Evolutionary conservation across 2,329 filamentous ascomycete genomes (phyloP).

Genomic region (Pseudogymnoascus sp.): DNA sequence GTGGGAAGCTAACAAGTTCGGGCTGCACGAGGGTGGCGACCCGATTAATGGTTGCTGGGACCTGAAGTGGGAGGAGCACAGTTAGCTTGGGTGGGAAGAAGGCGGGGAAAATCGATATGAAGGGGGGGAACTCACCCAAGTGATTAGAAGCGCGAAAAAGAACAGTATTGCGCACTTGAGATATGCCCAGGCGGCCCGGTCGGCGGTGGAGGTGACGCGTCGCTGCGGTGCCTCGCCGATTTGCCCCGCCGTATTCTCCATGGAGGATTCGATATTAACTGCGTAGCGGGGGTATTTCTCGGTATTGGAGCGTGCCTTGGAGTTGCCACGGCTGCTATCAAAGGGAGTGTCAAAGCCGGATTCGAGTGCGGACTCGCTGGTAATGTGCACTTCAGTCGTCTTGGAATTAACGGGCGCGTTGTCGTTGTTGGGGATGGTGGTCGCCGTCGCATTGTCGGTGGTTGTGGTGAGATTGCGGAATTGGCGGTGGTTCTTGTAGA

Average conservation of each 20-base stretch:
- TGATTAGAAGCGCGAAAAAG: constrained; percentile 60
- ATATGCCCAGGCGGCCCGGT: constrained; percentile 59
- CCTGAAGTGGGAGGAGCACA: constrained; percentile 41
- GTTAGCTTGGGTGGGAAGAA: constrained; percentile 41
- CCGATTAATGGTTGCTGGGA: constrained; percentile 67
- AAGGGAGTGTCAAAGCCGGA: constrained; percentile 15
- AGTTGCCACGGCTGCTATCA: constrained; percentile 9
- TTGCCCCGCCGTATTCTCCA: background rate
- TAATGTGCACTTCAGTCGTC: constrained; percentile 54
- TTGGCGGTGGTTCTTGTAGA: constrained; percentile 57
- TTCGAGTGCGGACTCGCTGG: constrained; percentile 39
- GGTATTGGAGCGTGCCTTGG: background rate
- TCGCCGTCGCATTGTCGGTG: constrained; percentile 36
- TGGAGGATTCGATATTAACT: constrained; percentile 10
- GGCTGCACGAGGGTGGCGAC: constrained; percentile 58
- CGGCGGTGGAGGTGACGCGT: constrained; percentile 29
- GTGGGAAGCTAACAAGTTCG: constrained; percentile 41
- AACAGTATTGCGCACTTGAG: constrained; percentile 61
- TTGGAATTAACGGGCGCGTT: constrained; percentile 30
- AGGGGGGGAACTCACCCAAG: constrained; percentile 67
- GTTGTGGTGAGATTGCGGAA: constrained; percentile 43
- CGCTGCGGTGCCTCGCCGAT: background rate
- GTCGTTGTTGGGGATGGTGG: background rate
- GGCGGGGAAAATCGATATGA: constrained; percentile 63
- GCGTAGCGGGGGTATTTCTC: constrained; percentile 14